Base-by-base conservation (phyloP, 2,329 filamentous ascomycete genomes). In the Scorias spongiosa region DNA sequence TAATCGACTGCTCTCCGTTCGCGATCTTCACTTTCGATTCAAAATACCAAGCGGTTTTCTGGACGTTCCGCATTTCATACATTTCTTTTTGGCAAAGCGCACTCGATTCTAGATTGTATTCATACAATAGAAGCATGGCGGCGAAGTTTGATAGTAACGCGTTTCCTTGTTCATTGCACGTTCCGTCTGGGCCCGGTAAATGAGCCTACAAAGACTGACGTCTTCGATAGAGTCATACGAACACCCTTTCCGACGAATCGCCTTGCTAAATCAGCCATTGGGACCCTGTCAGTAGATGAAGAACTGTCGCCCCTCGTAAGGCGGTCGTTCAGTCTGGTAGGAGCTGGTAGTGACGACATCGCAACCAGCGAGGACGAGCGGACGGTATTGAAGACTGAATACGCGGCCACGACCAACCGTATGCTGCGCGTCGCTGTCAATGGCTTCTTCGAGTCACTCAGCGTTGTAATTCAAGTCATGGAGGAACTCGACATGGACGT, bases 391-490 rank as follows among this genome's bases (percentile, higher is more conserved):
- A 71, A 74, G 47, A 81, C 84, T 9, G 74, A 81, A 47, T 96
- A 96, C 65, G 75, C 72, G 44, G 91, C 91, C 1, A 86, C 86
- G 0, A 96, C 91, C 15, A 94, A 95, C 60, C 81, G 91, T 53
- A 96, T 96, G 89, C 72, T 98, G 46, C 80, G 91, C 39, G 91
- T 98, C 2, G 84, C 89, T 2, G 88, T 95, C 45, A 96, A 96
- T 65, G 86, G 87, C 9, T 95, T 95, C 63, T 87, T 96, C 72
- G 89, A 96, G 56, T 93, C 82, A 53, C 63, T 95, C 44, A 77
- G 78, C 42, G 77, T 95, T 5, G 81, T 95, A 1, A 63, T 95
- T 37, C 84, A 87, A 44, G 83, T 93, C 12, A 94, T 95, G 83
- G 79, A 84, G 62, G 82, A 93, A 60, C 65, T 96, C 54, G 89